phyloP scores from a whole-genome alignment of 176 grass and related monocot species.

The Musa acuminata region DNA sequence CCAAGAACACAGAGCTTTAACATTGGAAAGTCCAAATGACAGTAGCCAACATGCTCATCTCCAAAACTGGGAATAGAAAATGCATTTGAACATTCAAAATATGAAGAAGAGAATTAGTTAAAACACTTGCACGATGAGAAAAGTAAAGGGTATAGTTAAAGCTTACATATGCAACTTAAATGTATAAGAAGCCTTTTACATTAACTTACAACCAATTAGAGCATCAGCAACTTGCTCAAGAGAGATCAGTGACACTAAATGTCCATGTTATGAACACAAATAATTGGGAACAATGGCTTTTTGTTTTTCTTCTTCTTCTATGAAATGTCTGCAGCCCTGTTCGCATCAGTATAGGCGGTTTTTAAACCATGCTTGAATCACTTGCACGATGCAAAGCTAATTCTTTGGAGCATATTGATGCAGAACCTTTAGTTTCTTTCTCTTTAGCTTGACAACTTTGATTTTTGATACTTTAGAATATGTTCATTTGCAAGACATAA shows the following conservation, averaged over 20 bases:
- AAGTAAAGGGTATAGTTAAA: not conserved
- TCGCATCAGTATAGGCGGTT: too few species aligned
- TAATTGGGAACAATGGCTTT: not conserved
- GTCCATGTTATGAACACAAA: not conserved
- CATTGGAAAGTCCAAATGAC: slow-evolving; percentile 53
- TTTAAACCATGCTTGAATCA: too few species aligned
- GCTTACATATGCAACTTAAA: not conserved
- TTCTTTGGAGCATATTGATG: too few species aligned
- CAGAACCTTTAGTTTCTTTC: too few species aligned
- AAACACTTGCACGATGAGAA: not conserved
- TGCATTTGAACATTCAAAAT: slow-evolving; percentile 15
- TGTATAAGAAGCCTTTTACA: not conserved
- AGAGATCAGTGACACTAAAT: not conserved
- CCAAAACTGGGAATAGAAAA: slow-evolving; percentile 45
- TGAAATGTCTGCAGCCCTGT: not conserved
- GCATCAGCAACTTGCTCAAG: not conserved
- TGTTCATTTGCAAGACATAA: too few species aligned
- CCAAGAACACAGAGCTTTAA: slow-evolving; percentile 80
- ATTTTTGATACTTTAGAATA: too few species aligned
- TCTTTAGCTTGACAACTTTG: too few species aligned
- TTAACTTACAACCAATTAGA: not conserved
- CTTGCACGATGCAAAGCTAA: too few species aligned
- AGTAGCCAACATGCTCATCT: slow-evolving; percentile 77
- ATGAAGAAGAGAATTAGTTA: slow-evolving; percentile 5
- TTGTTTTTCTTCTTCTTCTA: not conserved